phyloP scores from a whole-genome alignment of 805 yeast genomes.

The Yamadazyma sp. region DNA sequence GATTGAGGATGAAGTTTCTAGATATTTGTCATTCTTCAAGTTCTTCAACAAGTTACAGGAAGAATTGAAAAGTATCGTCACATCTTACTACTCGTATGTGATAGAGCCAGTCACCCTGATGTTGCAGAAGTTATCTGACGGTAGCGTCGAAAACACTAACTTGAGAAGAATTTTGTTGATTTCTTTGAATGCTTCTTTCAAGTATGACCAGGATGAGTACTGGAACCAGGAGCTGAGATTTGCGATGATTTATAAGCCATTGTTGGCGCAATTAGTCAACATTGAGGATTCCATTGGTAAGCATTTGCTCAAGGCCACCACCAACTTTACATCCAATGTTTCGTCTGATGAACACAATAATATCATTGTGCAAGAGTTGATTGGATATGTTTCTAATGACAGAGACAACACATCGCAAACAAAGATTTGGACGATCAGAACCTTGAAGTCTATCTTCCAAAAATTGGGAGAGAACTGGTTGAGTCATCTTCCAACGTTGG shows the following conservation, averaged over 20 bases:
- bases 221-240: constrained; percentile 91
- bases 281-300: constrained; percentile 78
- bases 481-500: constrained; percentile 84
- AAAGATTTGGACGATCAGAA: constrained; percentile 79
- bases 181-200: constrained; percentile 78
- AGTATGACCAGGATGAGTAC: constrained; percentile 88
- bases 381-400: constrained; percentile 37
- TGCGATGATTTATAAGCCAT: constrained; percentile 61
- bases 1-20: constrained; percentile 42
- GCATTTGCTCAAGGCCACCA: constrained; percentile 74
- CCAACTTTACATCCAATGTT: constrained; percentile 69
- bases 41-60: constrained; percentile 85
- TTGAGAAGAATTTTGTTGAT: constrained; percentile 72
- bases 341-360: constrained; percentile 72
- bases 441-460: constrained; percentile 78
- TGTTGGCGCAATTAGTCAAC: constrained; percentile 63
- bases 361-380: constrained; percentile 47
- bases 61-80: constrained; percentile 79
- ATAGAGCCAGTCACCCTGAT: constrained; percentile 67
- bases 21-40: constrained; percentile 75
- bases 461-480: constrained; percentile 96
- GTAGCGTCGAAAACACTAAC: constrained; percentile 44
- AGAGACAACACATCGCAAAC: constrained; percentile 65
- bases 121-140: constrained; percentile 48
- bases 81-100: constrained; percentile 83